Base-by-base conservation (phyloP, 108 stramenopile genomes). In the Licmophora abbreviata region DNA sequence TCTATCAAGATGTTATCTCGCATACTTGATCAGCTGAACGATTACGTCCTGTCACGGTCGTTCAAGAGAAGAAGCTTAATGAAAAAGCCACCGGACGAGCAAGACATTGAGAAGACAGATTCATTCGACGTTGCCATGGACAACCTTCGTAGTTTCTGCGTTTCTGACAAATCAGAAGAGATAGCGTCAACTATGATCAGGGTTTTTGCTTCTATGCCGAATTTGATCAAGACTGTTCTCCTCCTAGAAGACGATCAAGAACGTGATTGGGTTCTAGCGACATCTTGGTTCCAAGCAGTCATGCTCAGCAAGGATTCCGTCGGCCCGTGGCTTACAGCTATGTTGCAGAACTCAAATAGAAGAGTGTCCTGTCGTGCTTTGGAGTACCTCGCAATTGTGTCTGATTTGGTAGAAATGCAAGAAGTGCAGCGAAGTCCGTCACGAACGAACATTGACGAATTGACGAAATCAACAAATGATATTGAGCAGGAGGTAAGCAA, bases 261-360 rank as follows among this genome's bases (percentile, higher is more conserved):
- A 33, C 59, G 68, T 5, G 51, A 59, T 11, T 73, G 73, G 22
- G 68, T 32, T 9, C 24, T 73, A 12, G 54, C 62, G 2, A 54
- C 64, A 20, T 42, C 48, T 17, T 45, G 73, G 1, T 42, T 78
- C 22, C 56, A 47, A 20, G 48, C 46, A 36, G 63, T 73, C 12
- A 41, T 73, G 44, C 15, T 68, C 4, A 40, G 44, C 43, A 54
- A 67, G 35, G 15, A 53, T 45, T 68, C 77, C 14, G 50, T 78
- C 21, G 77, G 72, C 11, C 54, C 54, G 0, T 78, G 77, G 77
- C 33, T 78, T 3, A 69, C 71, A 2, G 12, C 25, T 6, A 73
- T 70, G 61, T 48, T 78, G 5, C 72, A 67, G 37, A 58, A 40
- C 35, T 30, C 48, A 43, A 47, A 68, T 0, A 49, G 35, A 23